Percentiles rank a stretch among this genome's conserved stretches.
These are phyloP conservation scores for Anthracocystis panici-leucophaei DNA, from an alignment of 1,284 basidiomycete genomes.

Conservation along the genomic window DNA sequence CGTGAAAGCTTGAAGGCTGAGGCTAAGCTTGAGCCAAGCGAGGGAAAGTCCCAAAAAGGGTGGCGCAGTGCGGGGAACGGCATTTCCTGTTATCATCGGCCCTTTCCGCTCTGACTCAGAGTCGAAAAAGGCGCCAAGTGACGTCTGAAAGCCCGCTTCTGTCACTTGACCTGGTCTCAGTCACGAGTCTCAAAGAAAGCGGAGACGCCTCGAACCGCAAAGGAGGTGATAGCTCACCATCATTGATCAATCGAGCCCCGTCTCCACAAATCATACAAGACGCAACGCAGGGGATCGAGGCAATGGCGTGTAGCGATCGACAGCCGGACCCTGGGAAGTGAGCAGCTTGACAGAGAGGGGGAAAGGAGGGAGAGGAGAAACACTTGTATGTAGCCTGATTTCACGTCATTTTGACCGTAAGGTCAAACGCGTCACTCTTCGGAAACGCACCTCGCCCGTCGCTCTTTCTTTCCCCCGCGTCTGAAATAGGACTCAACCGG, in stretches of 20 bases:
- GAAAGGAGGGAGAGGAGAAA: neutral
- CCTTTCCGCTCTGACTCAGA: too few species aligned
- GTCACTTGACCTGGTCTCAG: too few species aligned
- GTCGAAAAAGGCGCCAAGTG: too few species aligned
- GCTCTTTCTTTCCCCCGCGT: neutral
- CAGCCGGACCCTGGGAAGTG: neutral
- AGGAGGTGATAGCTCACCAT: too few species aligned
- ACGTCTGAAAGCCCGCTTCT: too few species aligned
- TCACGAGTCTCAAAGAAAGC: too few species aligned
- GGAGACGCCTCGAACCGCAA: too few species aligned
- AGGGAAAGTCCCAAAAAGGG: neutral
- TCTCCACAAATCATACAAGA: too few species aligned
- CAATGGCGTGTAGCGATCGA: too few species aligned
- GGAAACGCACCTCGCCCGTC: conserved; percentile 3
- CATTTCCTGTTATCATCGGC: neutral
- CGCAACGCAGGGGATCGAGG: too few species aligned
- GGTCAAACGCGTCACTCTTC: conserved; percentile 5
- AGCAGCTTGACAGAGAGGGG: neutral
- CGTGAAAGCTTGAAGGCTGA: conserved; percentile 24
- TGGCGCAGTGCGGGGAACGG: conserved; percentile 6
- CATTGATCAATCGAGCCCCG: too few species aligned
- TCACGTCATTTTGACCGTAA: conserved; percentile 16
- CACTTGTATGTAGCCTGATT: conserved; percentile 8
- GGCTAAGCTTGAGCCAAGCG: conserved; percentile 1
- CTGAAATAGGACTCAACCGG: neutral